A percentile compares a stretch with the other conserved stretches of the same genome.
phyloP scores from a whole-genome alignment of 2,329 filamentous ascomycete species.

The Exophiala spinifera region DNA sequence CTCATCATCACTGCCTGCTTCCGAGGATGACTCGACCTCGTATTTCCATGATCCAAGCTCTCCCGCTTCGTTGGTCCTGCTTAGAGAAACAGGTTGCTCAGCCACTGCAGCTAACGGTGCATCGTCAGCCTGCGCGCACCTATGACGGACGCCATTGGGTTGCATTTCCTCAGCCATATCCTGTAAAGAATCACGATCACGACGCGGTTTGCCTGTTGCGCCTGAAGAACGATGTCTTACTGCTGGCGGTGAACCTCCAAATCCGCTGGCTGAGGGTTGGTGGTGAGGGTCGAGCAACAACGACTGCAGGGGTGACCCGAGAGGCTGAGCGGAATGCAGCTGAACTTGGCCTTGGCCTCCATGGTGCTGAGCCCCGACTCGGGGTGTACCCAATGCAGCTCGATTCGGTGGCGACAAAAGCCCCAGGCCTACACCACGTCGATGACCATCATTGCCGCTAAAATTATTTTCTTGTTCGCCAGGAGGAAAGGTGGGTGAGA shows the following conservation, averaged over 20 bases:
- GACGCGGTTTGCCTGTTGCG: slow-evolving; percentile 2
- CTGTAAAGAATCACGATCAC: slow-evolving; percentile 9
- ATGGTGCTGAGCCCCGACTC: slow-evolving; percentile 12
- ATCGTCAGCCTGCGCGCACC: background rate
- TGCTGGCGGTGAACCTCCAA: slow-evolving; percentile 20
- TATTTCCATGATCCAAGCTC: slow-evolving; percentile 42
- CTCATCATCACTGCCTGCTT: slow-evolving; percentile 46
- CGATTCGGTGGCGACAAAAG: slow-evolving; percentile 14
- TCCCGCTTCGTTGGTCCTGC: slow-evolving; percentile 16
- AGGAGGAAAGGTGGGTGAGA: slow-evolving; percentile 53
- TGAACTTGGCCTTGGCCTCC: slow-evolving; percentile 25
- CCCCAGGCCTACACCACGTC: slow-evolving; percentile 7
- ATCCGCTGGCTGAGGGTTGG: slow-evolving; percentile 42
- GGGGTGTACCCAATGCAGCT: slow-evolving; percentile 14
- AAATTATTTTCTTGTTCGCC: slow-evolving; percentile 12
- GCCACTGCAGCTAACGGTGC: background rate
- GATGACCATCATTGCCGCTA: slow-evolving; percentile 2
- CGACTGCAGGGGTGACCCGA: slow-evolving; percentile 40
- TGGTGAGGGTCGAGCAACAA: slow-evolving; percentile 48
- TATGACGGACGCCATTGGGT: background rate
- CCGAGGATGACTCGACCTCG: slow-evolving; percentile 31
- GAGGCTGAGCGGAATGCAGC: slow-evolving; percentile 23
- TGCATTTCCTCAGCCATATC: slow-evolving; percentile 18
- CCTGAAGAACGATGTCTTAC: slow-evolving; percentile 11
- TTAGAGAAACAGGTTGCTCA: slow-evolving; percentile 1